Conservation (phyloP, 2,329 filamentous ascomycete species). For the Aulographum hederae region DNA sequence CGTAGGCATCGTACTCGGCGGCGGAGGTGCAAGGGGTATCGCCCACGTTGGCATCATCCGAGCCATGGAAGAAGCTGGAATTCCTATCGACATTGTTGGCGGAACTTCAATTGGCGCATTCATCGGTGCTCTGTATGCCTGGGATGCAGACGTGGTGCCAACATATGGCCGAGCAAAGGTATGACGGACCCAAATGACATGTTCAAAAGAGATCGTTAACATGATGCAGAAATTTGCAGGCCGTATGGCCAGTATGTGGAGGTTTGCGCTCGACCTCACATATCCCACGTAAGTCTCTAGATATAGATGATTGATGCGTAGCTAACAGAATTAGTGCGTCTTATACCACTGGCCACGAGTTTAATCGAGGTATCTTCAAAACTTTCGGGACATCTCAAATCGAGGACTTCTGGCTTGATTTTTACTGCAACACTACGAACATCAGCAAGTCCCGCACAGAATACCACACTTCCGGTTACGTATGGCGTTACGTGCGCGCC, state of each 20-base stretch:
- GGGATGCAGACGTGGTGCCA: slow-evolving; percentile 88
- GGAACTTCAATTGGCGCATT: slow-evolving; percentile 95
- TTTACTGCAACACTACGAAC: slow-evolving; percentile 98
- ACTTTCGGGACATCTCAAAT: slow-evolving; percentile 94
- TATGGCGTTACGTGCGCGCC: slow-evolving; percentile 90
- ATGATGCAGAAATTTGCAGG: slow-evolving; percentile 77
- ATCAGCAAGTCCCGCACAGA: slow-evolving; percentile 87
- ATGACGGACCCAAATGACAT: not conserved
- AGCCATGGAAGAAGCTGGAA: slow-evolving; percentile 86
- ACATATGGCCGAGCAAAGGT: slow-evolving; percentile 84
- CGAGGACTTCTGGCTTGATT: slow-evolving; percentile 97
- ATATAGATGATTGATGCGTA: too few relatives aligned
- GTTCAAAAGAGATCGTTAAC: not conserved
- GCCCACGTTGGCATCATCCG: slow-evolving; percentile 87
- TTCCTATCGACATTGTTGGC: slow-evolving; percentile 87
- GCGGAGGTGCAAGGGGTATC: slow-evolving; percentile 81
- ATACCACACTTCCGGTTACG: slow-evolving; percentile 90
- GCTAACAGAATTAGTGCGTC: slow-evolving; percentile 51
- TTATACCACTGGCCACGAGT: slow-evolving; percentile 96
- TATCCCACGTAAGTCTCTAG: slow-evolving; percentile 57
- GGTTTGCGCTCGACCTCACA: slow-evolving; percentile 89
- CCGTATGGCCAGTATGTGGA: slow-evolving; percentile 98
- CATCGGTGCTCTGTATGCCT: slow-evolving; percentile 85
- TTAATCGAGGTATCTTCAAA: slow-evolving; percentile 98
- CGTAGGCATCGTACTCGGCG: slow-evolving; percentile 82